Base-by-base conservation (phyloP, 345 rosid genomes). In the Abelmoschus esculentus region DNA sequence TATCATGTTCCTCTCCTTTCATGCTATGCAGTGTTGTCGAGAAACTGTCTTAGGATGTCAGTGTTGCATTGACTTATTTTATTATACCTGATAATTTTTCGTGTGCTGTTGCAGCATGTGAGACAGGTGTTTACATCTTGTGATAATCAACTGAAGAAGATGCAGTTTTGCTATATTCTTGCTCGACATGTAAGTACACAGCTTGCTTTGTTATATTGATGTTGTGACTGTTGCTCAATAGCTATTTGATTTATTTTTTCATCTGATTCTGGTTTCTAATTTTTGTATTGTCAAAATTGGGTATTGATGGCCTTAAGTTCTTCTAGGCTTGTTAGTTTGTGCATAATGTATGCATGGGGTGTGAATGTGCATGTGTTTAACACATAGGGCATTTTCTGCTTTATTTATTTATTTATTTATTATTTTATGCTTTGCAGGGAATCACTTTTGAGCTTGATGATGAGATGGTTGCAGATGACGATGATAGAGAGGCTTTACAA, bases 161-260 rank as follows among this genome's bases (percentile, higher is more conserved):
- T 86, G 84, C 97, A 96, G 72, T 92, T 96, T 70, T 87, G 91
- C 74, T 96, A 90, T 79, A 90, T 95, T 66, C 80, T 95, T 75
- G 90, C 92, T 56, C 89, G 98, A 49, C 98, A 91, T 84, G 99
- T 91, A 81, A 85, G 97, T 85, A 42, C 66, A 59, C 5, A 17
- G 11, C 26, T 72, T 50, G 28, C 49, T 67, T 34, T 28, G 42
- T 28, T 53, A 40, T 40, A 40, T 40, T 40, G 44, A 1, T 40
- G 44, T 11, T 40, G 44, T 40, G 36, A 56, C 36, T 3, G 18
- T 69, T 19, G 10, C 42, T 0, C 7, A 26, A 4, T 40, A 26
- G 8, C 14, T 0, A 55, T 3, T 42, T 19, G 40, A 7, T 66
- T 47, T 58, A 22, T 22, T 13, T 28, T 22, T 70, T n/a, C 56